Base-by-base conservation (phyloP, 345 rosid genomes). In the Linum lewisii region DNA sequence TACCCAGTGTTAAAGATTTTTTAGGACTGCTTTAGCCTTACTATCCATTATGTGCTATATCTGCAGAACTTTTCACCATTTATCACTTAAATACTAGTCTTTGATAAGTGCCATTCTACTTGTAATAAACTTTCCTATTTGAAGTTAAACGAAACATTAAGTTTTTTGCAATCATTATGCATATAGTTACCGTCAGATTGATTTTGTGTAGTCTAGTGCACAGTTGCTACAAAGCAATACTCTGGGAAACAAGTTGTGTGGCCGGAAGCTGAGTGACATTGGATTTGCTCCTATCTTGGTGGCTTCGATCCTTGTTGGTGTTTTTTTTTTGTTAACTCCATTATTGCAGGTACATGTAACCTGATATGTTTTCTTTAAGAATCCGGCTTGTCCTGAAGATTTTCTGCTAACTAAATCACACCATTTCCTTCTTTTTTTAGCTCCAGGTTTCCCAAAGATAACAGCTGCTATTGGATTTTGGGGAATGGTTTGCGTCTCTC, bases 401-500 rank as follows among this genome's bases (percentile, higher is more conserved):
- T 19, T 47, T 21, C 16, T 58, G 24, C 25, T 51, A 34, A 53
- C n/a, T 24, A 65, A 58, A 61, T 75, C 42, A 55, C 55, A 54
- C 59, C 52, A 55, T 52, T 51, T 56, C 47, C 50, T 81, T 67
- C 34, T 69, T 26, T 25, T 74, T 63, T 26, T 68, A 93, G 97
- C 91, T 72, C 75, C 92, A 44, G 75, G 69, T 77, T 83, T 93
- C 73, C 78, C 99, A 34, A 87, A 77, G 78, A 75, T 89, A 59
- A 89, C 97, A 72, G 95, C 97, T 65, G 70, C 62, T 80, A 73
- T 79, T 77, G 99, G 91, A 62, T 73, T 89, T 58, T 89, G 97
- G 97, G 87, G 83, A 52, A 85, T 94, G 84, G 68, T 68, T 29
- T 72, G 83, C 69, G 78, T 89, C 66, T 83, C 97, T 64, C 60